These are phyloP conservation scores for Oryza rufipogon DNA, from an alignment of 176 grass and related monocot species.

Conservation along the genomic window DNA sequence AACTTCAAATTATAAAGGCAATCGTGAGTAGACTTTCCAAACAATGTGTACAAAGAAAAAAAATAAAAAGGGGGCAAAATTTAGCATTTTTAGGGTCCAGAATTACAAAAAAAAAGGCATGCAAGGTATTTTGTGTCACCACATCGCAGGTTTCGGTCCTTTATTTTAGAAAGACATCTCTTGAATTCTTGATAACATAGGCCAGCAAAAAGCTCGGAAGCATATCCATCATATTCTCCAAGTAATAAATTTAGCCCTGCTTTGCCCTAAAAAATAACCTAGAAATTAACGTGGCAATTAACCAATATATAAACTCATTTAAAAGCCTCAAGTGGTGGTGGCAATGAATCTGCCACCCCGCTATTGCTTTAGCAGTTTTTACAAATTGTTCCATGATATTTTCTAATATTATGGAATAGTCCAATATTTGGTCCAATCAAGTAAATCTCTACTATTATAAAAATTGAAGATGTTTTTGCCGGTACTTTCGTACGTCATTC, in stretches of 20 bases:
- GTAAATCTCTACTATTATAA: too few relatives aligned
- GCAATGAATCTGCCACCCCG: too few relatives aligned
- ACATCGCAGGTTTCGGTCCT: neutral
- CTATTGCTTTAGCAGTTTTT: too few relatives aligned
- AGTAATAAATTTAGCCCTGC: neutral
- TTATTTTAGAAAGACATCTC: neutral
- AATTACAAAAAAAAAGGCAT: slow-evolving; percentile 5
- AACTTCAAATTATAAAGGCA: neutral
- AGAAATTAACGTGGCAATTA: neutral
- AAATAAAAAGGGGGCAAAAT: neutral
- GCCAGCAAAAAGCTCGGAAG: slow-evolving; percentile 1
- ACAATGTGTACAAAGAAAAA: neutral
- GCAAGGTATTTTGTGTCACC: neutral
- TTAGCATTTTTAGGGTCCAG: neutral
- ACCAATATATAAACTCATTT: neutral
- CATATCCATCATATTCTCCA: neutral
- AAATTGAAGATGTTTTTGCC: too few relatives aligned
- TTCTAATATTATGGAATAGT: too few relatives aligned
- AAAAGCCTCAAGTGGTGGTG: too few relatives aligned
- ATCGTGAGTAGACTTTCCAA: neutral
- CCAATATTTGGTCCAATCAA: too few relatives aligned
- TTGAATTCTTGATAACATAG: neutral
- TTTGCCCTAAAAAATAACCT: too few relatives aligned
- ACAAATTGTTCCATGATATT: too few relatives aligned
- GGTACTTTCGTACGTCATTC: too few relatives aligned